Evolutionary conservation across 176 grass and related monocot genomes (phyloP).

Genomic region (Miscanthus lutarioriparius): DNA sequence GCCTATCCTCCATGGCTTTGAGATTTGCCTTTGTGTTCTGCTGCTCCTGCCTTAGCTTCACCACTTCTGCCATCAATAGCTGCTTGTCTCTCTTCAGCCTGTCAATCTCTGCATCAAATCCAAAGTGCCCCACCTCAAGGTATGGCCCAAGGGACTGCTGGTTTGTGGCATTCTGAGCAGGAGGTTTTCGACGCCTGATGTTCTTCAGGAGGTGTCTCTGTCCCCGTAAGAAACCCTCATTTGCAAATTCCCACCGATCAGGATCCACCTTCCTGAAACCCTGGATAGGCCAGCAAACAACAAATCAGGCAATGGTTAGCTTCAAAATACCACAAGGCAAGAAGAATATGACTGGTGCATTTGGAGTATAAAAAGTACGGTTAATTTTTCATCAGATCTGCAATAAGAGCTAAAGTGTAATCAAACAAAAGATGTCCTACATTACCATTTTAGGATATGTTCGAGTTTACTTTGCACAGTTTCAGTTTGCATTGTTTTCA

Average conservation of each 20-base stretch:
- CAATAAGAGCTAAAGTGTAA: conserved; percentile 9
- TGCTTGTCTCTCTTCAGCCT: conserved; percentile 77
- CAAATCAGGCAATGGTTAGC: not conserved
- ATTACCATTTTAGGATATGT: conserved; percentile 29
- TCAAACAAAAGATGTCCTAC: not conserved
- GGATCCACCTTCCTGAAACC: conserved; percentile 97
- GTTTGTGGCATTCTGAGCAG: conserved; percentile 41
- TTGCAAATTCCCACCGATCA: conserved; percentile 94
- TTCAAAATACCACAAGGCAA: conserved; percentile 17
- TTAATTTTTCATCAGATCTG: conserved; percentile 10
- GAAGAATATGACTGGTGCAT: conserved; percentile 4
- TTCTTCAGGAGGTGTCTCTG: conserved; percentile 86
- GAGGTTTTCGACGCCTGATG: conserved; percentile 69
- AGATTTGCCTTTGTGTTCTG: conserved; percentile 71
- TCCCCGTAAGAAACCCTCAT: conserved; percentile 79
- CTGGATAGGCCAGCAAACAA: conserved; percentile 42
- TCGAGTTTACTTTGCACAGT: conserved; percentile 42
- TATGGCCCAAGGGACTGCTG: conserved; percentile 69
- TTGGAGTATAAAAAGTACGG: not conserved
- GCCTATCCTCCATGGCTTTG: conserved; percentile 82
- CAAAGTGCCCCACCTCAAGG: conserved; percentile 85
- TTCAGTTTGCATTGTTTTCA: conserved; percentile 50
- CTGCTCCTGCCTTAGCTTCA: conserved; percentile 93
- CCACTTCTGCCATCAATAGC: conserved; percentile 72
- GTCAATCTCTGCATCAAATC: conserved; percentile 72